Evolutionary conservation across 176 grass and related monocot species (phyloP).

Genomic region (Carex littledalei): DNA sequence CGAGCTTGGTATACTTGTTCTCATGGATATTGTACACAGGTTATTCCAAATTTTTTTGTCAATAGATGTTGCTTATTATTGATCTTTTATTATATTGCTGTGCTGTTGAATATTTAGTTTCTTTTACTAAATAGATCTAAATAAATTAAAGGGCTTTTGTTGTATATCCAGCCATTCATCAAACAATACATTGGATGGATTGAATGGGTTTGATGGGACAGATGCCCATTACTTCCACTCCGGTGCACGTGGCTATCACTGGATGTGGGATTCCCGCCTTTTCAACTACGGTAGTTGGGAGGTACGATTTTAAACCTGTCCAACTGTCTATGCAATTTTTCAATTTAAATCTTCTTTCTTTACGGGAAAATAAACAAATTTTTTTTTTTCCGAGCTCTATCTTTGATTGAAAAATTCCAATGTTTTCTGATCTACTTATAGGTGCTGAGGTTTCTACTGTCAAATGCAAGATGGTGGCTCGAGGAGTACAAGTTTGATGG

Average conservation of each 20-base stretch:
- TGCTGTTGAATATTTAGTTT: not conserved
- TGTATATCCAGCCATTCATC: conserved; percentile 57
- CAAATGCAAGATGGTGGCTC: conserved; percentile 96
- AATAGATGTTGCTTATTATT: not conserved
- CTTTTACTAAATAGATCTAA: conserved; percentile 13
- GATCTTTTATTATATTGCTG: not conserved
- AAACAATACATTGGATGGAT: conserved; percentile 77
- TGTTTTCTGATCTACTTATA: conserved; percentile 19
- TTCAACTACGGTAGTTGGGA: conserved; percentile 94
- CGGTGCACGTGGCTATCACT: conserved; percentile 69
- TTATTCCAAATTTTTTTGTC: conserved; percentile 24
- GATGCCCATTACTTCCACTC: conserved; percentile 88
- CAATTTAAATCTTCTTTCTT: not conserved
- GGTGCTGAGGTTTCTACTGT: conserved; percentile 83
- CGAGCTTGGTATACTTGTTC: conserved; percentile 83
- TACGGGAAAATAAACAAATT: not conserved
- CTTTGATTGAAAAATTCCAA: not conserved
- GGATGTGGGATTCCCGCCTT: conserved; percentile 95
- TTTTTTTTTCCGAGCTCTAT: not conserved
- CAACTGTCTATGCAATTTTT: conserved; percentile 18
- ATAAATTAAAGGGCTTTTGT: conserved; percentile 9
- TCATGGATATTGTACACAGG: conserved; percentile 99
- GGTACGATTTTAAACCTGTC: conserved; percentile 32
- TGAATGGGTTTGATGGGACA: conserved; percentile 90
- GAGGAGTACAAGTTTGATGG: conserved; percentile 97